phyloP scores from a whole-genome alignment of 75 land plant genomes.

The Azolla pinnata region DNA sequence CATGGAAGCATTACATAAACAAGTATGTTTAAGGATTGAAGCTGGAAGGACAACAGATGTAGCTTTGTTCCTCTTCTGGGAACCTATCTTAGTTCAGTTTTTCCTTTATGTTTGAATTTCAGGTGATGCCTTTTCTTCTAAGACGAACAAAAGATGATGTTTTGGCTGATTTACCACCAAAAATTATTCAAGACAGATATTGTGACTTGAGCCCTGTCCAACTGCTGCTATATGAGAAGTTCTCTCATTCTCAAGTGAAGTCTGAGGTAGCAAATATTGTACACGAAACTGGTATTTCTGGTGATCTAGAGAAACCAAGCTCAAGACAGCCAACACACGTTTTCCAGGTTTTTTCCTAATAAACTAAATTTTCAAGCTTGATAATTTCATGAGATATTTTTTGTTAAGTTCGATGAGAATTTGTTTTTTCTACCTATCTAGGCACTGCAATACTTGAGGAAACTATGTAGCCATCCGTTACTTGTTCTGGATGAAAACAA shows the following conservation, averaged over 20 bases:
- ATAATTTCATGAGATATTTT: too few species aligned
- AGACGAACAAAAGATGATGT: slow-evolving; percentile 97
- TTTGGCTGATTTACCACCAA: slow-evolving; percentile 91
- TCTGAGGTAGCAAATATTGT: slow-evolving; percentile 65
- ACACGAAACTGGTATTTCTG: slow-evolving; percentile 32
- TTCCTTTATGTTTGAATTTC: slow-evolving; percentile 4
- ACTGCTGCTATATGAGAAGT: slow-evolving; percentile 79
- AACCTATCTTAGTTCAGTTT: not conserved
- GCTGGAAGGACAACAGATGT: not conserved
- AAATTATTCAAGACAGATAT: slow-evolving; percentile 93
- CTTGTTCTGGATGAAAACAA: slow-evolving; percentile 64
- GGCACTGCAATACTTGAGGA: slow-evolving; percentile 94
- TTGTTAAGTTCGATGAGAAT: too few species aligned
- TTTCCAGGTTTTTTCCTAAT: slow-evolving; percentile 58
- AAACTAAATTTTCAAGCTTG: too few species aligned
- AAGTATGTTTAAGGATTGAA: slow-evolving; percentile 33
- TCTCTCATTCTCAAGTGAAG: slow-evolving; percentile 71
- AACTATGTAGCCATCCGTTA: slow-evolving; percentile 96
- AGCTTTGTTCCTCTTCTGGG: not conserved
- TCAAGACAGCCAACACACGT: slow-evolving; percentile 69
- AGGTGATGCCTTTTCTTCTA: slow-evolving; percentile 99
- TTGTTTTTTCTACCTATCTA: too few species aligned
- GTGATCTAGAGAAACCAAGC: slow-evolving; percentile 21
- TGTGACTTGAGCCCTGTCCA: slow-evolving; percentile 93
- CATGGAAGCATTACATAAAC: slow-evolving; percentile 99